These are phyloP conservation scores for Rhododendron vialii DNA, from an alignment of 148 eudicot species.

Conservation along the genomic window DNA sequence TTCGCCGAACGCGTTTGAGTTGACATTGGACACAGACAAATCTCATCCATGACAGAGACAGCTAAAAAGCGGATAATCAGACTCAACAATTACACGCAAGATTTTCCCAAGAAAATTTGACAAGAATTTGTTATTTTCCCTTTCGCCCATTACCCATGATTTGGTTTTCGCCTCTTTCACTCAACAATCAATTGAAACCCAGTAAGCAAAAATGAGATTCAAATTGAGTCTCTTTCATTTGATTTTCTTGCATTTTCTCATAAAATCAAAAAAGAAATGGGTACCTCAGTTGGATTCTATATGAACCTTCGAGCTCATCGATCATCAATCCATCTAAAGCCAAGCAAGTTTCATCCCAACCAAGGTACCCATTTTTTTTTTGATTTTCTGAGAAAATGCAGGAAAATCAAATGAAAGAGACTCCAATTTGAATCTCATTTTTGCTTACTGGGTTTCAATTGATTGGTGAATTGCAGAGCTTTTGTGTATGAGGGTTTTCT, in stretches of 20 bases:
- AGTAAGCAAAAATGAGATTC: no score
- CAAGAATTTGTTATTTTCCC: neutral
- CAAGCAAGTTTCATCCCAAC: slow-evolving; percentile 36
- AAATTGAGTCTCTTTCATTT: no score
- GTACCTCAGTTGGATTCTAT: neutral
- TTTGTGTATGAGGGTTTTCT: slow-evolving; percentile 83
- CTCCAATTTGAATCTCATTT: neutral
- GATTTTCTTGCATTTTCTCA: no score
- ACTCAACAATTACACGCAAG: neutral
- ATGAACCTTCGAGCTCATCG: slow-evolving; percentile 23
- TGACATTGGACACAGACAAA: neutral
- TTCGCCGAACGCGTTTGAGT: neutral
- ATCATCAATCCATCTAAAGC: slow-evolving; percentile 83
- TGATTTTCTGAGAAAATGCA: neutral
- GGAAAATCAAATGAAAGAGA: no score
- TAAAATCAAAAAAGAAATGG: no score
- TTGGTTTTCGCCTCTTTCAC: slow-evolving; percentile 4
- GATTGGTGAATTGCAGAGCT: slow-evolving; percentile 40
- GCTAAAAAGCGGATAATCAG: neutral
- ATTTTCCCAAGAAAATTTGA: neutral
- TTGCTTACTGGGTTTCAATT: neutral
- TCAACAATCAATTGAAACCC: neutral
- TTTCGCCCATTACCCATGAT: slow-evolving; percentile 9
- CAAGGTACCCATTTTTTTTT: slow-evolving; percentile 44
- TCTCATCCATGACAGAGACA: neutral